Evolutionary conservation across 345 rosid genomes (phyloP).

Genomic region (Combretum micranthum): DNA sequence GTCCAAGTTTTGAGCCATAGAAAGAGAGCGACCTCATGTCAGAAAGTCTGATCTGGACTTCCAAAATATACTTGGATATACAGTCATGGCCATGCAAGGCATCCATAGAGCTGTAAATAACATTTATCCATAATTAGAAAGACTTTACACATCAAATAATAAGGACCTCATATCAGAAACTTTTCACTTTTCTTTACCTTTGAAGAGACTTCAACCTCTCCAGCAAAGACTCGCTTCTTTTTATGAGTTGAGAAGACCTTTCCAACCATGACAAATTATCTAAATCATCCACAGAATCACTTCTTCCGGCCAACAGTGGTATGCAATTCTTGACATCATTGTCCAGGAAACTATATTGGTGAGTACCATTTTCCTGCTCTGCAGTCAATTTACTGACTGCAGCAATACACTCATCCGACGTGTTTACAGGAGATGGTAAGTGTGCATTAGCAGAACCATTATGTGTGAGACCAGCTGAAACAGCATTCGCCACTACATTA

Average conservation of each 20-base stretch:
- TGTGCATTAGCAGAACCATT: background rate
- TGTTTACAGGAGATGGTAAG: too few species aligned
- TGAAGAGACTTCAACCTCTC: slow-evolving; percentile 65
- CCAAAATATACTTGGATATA: slow-evolving; percentile 50
- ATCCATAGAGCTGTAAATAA: slow-evolving; percentile 46
- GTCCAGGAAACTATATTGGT: background rate
- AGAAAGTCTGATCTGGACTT: slow-evolving; percentile 76
- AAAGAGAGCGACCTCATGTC: slow-evolving; percentile 62
- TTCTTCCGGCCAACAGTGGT: background rate
- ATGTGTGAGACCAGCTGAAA: background rate
- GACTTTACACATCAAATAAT: slow-evolving; percentile 5
- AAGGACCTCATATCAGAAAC: background rate
- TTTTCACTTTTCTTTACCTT: slow-evolving; percentile 38
- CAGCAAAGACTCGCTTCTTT: slow-evolving; percentile 49
- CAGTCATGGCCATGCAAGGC: slow-evolving; percentile 37
- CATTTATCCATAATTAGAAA: slow-evolving; percentile 10
- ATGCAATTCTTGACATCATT: slow-evolving; percentile 3
- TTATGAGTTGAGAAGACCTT: slow-evolving; percentile 42
- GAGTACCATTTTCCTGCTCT: background rate
- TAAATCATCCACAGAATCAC: slow-evolving; percentile 17
- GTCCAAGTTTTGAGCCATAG: slow-evolving; percentile 44
- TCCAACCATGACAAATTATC: slow-evolving; percentile 27
- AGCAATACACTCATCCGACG: slow-evolving; percentile 3
- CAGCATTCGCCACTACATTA: slow-evolving; percentile 14
- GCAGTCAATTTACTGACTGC: slow-evolving; percentile 1